phyloP scores from a whole-genome alignment of 73 alveolate genomes.

The Tetrahymena malaccensis region DNA sequence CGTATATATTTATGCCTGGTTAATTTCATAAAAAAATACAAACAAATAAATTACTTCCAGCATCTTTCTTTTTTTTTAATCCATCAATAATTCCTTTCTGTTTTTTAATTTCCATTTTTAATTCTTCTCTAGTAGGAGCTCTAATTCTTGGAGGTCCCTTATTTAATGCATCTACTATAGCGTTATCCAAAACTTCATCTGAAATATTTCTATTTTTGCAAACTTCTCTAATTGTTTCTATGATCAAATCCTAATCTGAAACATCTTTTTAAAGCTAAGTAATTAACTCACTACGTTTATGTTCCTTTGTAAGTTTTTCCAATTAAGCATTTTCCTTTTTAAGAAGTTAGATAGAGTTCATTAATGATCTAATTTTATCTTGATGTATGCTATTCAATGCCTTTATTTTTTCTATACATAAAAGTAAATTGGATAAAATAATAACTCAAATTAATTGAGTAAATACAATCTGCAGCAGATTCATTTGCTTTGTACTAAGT shows the following conservation, averaged over 20 bases:
- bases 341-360: slow-evolving; percentile 13
- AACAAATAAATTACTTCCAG: neutral
- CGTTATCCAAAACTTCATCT: slow-evolving; percentile 53
- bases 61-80: neutral
- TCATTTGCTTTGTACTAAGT: neutral
- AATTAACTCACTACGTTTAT: slow-evolving; percentile 51
- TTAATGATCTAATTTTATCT: slow-evolving; percentile 6
- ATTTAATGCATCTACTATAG: slow-evolving; percentile 41
- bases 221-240: slow-evolving; percentile 45
- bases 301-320: slow-evolving; percentile 43
- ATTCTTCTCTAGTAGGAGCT: slow-evolving; percentile 62
- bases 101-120: slow-evolving; percentile 59
- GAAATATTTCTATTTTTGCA: slow-evolving; percentile 10
- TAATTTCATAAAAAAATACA: neutral
- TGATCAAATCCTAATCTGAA: slow-evolving; percentile 47
- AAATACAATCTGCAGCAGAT: neutral
- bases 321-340: slow-evolving; percentile 33
- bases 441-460: neutral
- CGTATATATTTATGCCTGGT: neutral
- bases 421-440: neutral
- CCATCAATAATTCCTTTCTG: neutral
- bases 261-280: slow-evolving; percentile 56
- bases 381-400: neutral
- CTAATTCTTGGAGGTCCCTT: slow-evolving; percentile 56
- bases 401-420: slow-evolving; percentile 1